Conservation (phyloP, 2,329 filamentous ascomycete genomes). For the Arthrinium phaeospermum region DNA sequence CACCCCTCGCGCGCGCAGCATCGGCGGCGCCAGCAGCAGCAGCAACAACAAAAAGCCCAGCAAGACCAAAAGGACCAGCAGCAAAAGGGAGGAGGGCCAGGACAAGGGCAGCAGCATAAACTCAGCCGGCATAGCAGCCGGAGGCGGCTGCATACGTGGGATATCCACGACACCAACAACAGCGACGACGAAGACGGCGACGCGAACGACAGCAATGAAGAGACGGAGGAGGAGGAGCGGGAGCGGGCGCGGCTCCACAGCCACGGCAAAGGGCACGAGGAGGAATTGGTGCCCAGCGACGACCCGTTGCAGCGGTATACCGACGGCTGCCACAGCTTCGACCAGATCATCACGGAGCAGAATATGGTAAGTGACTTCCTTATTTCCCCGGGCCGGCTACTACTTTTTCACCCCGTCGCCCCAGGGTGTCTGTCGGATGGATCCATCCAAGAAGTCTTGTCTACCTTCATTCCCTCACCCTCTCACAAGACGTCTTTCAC, state of each 20-base stretch:
- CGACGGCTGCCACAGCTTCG: constrained; percentile 78
- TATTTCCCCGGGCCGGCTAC: too few relatives aligned
- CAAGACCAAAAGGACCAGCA: neutral
- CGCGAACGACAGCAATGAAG: constrained; percentile 7
- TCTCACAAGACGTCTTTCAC: too few relatives aligned
- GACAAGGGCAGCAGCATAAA: neutral
- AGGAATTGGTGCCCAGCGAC: constrained; percentile 27
- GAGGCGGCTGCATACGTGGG: neutral
- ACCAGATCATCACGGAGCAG: constrained; percentile 81
- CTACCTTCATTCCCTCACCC: too few relatives aligned
- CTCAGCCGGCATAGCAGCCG: neutral
- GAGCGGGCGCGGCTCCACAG: constrained; percentile 24
- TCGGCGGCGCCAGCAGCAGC: neutral
- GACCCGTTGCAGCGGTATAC: constrained; percentile 70
- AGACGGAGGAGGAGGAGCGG: constrained; percentile 33
- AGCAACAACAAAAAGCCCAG: constrained; percentile 20
- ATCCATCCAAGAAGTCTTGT: too few relatives aligned
- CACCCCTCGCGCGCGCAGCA: constrained; percentile 33
- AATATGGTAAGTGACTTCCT: constrained; percentile 49
- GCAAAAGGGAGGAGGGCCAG: constrained; percentile 33
- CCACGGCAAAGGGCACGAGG: constrained; percentile 45
- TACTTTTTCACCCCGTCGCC: too few relatives aligned
- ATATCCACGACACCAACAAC: neutral
- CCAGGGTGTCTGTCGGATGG: too few relatives aligned
- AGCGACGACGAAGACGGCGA: constrained; percentile 8